Percentiles rank a stretch among this genome's conserved stretches.
Evolutionary conservation across 1,284 basidiomycete species (phyloP).

Genomic region (Moesziomyces globuligerus): DNA sequence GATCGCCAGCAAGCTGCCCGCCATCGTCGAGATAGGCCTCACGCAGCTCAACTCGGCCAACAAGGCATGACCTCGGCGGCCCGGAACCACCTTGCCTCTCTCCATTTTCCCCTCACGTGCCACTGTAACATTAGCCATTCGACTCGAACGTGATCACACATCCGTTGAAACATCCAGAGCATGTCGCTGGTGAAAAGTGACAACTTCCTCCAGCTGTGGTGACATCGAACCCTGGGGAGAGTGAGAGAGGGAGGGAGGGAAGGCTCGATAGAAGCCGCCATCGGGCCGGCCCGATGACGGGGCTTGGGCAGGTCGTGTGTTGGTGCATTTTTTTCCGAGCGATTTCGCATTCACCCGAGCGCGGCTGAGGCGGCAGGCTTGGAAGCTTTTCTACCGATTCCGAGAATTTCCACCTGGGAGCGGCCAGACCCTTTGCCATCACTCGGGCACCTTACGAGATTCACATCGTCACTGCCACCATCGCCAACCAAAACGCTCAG

Average conservation of each 20-base stretch:
- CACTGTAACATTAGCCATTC: neutral
- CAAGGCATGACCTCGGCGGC: slow-evolving; percentile 18
- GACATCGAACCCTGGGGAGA: too few relatives aligned
- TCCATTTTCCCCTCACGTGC: neutral
- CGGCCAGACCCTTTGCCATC: slow-evolving; percentile 23
- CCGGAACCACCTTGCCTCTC: neutral
- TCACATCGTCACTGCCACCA: slow-evolving; percentile 15
- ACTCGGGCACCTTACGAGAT: slow-evolving; percentile 5
- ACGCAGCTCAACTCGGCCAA: slow-evolving; percentile 35
- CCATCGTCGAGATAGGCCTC: slow-evolving; percentile 59
- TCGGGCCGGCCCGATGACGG: neutral
- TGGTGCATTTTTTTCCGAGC: neutral
- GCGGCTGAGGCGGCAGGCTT: neutral
- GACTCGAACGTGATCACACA: neutral
- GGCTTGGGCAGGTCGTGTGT: neutral
- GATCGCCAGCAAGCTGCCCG: slow-evolving; percentile 73
- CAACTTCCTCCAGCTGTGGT: too few relatives aligned
- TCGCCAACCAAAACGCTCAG: neutral
- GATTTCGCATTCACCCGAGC: slow-evolving; percentile 3
- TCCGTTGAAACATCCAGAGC: neutral
- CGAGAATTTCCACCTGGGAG: slow-evolving; percentile 39
- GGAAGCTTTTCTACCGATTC: slow-evolving; percentile 32
- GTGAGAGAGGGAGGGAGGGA: too few relatives aligned
- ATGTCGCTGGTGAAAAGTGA: too few relatives aligned
- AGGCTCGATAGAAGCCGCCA: neutral